Conservation (phyloP, 495 filamentous ascomycete genomes). For the Hypoxylon perforatum region DNA sequence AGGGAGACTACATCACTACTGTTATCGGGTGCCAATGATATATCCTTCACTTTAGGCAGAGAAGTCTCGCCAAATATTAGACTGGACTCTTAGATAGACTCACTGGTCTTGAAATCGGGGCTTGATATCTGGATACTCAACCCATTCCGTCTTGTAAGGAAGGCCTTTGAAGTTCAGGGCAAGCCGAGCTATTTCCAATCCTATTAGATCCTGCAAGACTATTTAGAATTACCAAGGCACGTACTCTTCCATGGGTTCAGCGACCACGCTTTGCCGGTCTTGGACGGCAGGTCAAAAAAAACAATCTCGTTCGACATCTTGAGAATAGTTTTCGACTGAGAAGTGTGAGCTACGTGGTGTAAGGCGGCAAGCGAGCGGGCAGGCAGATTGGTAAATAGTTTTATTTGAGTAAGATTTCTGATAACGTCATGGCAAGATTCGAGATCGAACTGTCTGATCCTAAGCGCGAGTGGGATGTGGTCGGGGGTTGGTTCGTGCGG, state of each 20-base stretch:
- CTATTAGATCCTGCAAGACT: not conserved
- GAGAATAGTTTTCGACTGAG: too few relatives aligned
- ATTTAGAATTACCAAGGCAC: constrained; percentile 17
- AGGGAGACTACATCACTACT: constrained; percentile 47
- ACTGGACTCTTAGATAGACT: constrained; percentile 20
- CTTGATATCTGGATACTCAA: constrained; percentile 71
- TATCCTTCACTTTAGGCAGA: not conserved
- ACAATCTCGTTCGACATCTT: constrained; percentile 47
- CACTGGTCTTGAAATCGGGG: constrained; percentile 58
- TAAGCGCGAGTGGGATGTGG: too few relatives aligned
- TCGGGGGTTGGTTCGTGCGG: too few relatives aligned
- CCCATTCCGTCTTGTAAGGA: constrained; percentile 73
- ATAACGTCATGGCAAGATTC: too few relatives aligned
- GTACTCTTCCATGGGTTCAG: constrained; percentile 71
- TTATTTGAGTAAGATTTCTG: too few relatives aligned
- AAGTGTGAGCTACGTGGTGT: too few relatives aligned
- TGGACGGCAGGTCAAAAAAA: constrained; percentile 69
- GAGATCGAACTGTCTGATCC: too few relatives aligned
- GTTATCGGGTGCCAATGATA: constrained; percentile 14
- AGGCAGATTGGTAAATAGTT: too few relatives aligned
- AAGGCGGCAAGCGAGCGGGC: too few relatives aligned
- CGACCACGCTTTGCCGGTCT: constrained; percentile 62
- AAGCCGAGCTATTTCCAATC: constrained; percentile 59
- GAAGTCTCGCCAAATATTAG: not conserved
- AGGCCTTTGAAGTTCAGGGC: constrained; percentile 70